A percentile compares a stretch with the other conserved stretches of the same genome.
phyloP scores from a whole-genome alignment of 257 asterid genomes.

The Solanum sejunctum region DNA sequence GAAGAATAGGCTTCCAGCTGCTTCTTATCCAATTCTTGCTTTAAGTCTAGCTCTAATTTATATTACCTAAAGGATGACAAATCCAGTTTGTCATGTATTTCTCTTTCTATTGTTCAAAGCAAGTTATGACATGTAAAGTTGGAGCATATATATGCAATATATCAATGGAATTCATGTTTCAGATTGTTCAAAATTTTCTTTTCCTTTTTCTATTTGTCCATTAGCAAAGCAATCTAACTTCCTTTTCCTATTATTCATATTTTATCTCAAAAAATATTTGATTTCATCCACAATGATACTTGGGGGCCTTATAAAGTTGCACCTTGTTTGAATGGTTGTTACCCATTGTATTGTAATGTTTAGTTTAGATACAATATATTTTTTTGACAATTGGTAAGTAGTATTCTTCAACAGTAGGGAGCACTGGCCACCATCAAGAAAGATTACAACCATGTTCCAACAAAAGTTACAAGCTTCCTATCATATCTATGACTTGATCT shows the following conservation, averaged over 20 bases:
- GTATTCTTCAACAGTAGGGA: no score
- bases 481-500: no score
- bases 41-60: not conserved
- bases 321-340: no score
- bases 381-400: no score
- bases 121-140: not conserved
- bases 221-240: not conserved
- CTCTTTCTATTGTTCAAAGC: not conserved
- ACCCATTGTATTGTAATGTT: no score
- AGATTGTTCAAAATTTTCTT: not conserved
- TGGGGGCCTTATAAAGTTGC: not conserved
- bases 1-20: not conserved
- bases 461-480: no score
- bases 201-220: not conserved
- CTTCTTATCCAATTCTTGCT: not conserved
- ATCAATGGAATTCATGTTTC: not conserved
- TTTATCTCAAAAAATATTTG: not conserved
- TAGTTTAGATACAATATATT: no score
- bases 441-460: no score
- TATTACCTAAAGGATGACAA: not conserved
- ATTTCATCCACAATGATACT: not conserved
- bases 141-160: not conserved
- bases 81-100: not conserved
- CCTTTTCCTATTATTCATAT: not conserved
- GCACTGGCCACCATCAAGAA: no score